Base-by-base conservation (phyloP, 306 rosid species). In the Betula pendula region DNA sequence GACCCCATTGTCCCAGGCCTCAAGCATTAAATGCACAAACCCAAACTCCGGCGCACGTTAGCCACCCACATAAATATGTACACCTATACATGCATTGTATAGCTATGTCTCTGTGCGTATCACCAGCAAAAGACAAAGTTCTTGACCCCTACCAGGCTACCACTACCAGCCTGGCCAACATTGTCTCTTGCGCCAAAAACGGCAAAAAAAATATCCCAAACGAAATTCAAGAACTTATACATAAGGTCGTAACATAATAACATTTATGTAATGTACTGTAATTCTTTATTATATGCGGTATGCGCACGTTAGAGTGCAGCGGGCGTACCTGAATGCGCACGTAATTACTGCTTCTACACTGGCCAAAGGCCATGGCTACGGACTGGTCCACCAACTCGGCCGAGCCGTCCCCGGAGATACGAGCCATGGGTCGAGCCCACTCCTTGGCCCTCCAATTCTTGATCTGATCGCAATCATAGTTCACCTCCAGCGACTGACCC, bases 371-470 rank as follows among this genome's bases (percentile, higher is more conserved):
- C 94, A 91, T 93, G 80, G 99, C 93, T 3, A 96, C 92, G 51
- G 98, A 91, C 85, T 96, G 99, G 86, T 96, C 99, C 51, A 96
- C 92, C 59, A 91, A 73, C 76, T 96, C 99, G 4, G 98, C 93
- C 0, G 98, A 93, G 65, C 91, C 94, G 65, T 96, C 97, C 25
- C 94, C 88, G 12, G 91, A 87, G 79, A 96, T 96, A 31, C 90
- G 92, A 79, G 95, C 83, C 89, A 91, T 84, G 17, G 99, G 99
- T 56, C 91, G 88, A 82, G 96, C 91, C 99, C 99, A 96, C 24
- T 96, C 94, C 85, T 87, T 92, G 55, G 95, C 89, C 79, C 82
- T 89, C 99, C 99, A 96, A 55, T 77, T 84, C 77, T 67, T 88
- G 68, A 96, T 92, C 63, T 82, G 86, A 45, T 91, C 92, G 71